A percentile compares a stretch with the other conserved stretches of the same genome.
Conservation (phyloP, 2,329 filamentous ascomycete species). For the Cladosporium sp. region DNA sequence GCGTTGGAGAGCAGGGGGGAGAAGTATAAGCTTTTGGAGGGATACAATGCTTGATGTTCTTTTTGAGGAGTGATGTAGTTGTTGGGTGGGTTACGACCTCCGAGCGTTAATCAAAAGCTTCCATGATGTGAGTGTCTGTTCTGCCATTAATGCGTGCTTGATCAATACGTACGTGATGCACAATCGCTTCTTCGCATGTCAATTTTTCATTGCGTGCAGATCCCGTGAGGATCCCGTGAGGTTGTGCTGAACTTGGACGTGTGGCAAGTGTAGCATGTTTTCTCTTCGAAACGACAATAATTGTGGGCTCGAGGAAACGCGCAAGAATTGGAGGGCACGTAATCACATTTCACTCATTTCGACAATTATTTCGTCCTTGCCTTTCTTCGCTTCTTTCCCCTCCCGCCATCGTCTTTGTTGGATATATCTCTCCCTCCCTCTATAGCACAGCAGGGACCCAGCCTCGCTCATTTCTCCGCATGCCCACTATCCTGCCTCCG, state of each 20-base stretch:
- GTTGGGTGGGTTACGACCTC: neutral
- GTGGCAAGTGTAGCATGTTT: too few relatives aligned
- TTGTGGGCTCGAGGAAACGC: neutral
- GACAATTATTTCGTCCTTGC: constrained; percentile 6
- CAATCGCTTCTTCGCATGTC: too few relatives aligned
- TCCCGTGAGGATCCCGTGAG: too few relatives aligned
- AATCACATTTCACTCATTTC: constrained; percentile 17
- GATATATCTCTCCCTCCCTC: neutral
- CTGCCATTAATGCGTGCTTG: too few relatives aligned
- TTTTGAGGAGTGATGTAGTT: neutral
- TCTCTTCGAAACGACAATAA: neutral
- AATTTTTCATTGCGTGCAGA: neutral
- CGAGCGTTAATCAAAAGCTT: neutral
- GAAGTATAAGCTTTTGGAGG: constrained; percentile 53
- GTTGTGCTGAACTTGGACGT: too few relatives aligned
- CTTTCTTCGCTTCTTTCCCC: neutral
- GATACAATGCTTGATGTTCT: constrained; percentile 1
- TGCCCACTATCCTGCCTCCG: constrained; percentile 18
- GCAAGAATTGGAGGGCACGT: constrained; percentile 2
- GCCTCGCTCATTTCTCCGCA: constrained; percentile 9
- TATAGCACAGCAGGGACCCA: neutral
- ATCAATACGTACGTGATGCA: too few relatives aligned
- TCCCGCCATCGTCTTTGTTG: neutral
- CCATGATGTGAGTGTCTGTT: neutral
- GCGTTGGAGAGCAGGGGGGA: constrained; percentile 62